These are phyloP conservation scores for Zoysia japonica DNA, from an alignment of 176 grass and related monocot species.

Conservation along the genomic window DNA sequence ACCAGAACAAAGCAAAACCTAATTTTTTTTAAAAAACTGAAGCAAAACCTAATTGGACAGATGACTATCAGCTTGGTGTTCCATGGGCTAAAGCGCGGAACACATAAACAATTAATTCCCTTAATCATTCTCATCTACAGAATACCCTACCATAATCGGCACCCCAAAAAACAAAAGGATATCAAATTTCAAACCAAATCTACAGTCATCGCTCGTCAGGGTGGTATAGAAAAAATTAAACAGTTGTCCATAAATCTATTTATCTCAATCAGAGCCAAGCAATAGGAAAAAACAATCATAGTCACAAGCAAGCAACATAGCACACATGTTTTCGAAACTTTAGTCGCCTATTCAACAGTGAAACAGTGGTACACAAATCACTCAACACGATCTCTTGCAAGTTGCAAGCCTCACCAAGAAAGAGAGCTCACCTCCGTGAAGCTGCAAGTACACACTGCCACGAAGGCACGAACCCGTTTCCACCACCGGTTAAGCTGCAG, in stretches of 20 bases:
- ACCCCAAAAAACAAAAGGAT: background rate
- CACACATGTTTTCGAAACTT: background rate
- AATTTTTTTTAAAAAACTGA: too few relatives aligned
- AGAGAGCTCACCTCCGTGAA: conserved; percentile 21
- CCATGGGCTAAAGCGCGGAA: background rate
- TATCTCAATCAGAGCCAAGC: background rate
- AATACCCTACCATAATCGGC: background rate
- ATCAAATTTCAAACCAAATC: background rate
- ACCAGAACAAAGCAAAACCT: background rate
- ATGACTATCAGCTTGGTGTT: background rate
- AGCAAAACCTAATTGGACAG: background rate
- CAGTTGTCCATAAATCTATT: background rate
- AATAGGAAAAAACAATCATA: background rate
- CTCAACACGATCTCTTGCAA: background rate
- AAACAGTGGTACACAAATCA: background rate
- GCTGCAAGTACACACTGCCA: conserved; percentile 8
- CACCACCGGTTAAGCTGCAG: background rate
- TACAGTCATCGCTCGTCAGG: background rate
- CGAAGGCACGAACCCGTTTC: background rate
- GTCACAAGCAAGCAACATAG: background rate
- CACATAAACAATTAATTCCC: background rate
- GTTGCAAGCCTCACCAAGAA: background rate
- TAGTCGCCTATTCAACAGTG: background rate
- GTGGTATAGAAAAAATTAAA: background rate
- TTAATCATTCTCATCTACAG: background rate